These are phyloP conservation scores for Dorcoceras hygrometricum DNA, from an alignment of 257 asterid species.

Conservation along the genomic window DNA sequence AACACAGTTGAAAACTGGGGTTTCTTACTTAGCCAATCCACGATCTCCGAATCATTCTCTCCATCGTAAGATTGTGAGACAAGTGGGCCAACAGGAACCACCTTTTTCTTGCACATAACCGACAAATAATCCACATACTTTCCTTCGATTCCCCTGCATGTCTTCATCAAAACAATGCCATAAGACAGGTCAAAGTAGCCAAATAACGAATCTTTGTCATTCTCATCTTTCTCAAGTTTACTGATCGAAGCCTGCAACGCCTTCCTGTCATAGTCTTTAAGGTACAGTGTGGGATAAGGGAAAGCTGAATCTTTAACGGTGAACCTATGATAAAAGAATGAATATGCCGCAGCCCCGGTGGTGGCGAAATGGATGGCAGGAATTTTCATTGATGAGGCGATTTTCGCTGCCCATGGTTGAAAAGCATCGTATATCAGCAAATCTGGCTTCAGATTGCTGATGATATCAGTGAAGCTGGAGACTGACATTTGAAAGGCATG, in stretches of 20 bases:
- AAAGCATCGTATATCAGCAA: slow-evolving; percentile 41
- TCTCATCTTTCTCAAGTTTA: not conserved
- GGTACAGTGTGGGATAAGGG: slow-evolving; percentile 32
- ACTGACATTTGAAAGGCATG: slow-evolving; percentile 28
- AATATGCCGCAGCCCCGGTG: slow-evolving; percentile 27
- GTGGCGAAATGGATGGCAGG: slow-evolving; percentile 36
- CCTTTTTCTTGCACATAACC: slow-evolving; percentile 19
- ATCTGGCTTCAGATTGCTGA: slow-evolving; percentile 29
- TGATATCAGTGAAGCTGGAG: slow-evolving; percentile 28
- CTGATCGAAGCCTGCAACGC: not conserved
- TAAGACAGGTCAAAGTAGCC: slow-evolving; percentile 21
- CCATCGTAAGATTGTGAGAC: not conserved
- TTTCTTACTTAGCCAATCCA: slow-evolving; percentile 31
- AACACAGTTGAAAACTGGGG: slow-evolving; percentile 24
- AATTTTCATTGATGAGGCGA: slow-evolving; percentile 30
- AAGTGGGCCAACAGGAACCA: slow-evolving; percentile 30
- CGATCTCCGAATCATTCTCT: slow-evolving; percentile 18
- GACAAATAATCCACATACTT: slow-evolving; percentile 34
- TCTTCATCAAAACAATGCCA: slow-evolving; percentile 32
- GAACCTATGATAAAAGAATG: slow-evolving; percentile 38
- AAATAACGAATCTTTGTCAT: slow-evolving; percentile 26
- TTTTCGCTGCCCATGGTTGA: slow-evolving; percentile 53
- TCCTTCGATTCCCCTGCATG: slow-evolving; percentile 23
- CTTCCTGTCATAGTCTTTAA: slow-evolving; percentile 22
- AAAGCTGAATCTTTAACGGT: slow-evolving; percentile 19